Evolutionary conservation across 768 basidiomycete genomes (phyloP).

Genomic region (Porphyrellus cyaneotinctus): DNA sequence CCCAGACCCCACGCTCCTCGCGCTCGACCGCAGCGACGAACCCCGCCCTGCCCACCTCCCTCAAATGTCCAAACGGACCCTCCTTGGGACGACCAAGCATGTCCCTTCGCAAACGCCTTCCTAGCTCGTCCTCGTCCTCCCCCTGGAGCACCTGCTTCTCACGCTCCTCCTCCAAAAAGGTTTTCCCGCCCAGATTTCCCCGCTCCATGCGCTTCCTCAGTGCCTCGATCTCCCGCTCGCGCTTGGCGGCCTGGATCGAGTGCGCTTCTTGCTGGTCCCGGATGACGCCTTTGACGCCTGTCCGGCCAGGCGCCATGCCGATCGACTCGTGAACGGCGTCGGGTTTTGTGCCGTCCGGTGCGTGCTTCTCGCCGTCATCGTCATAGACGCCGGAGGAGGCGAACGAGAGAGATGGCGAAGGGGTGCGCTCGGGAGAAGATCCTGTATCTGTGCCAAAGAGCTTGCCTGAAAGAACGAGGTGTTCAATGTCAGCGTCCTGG

Average conservation of each 20-base stretch:
- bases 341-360: background rate
- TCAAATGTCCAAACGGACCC: conserved; percentile 69
- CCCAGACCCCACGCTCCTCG: conserved; percentile 67
- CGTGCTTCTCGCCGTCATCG: conserved; percentile 47
- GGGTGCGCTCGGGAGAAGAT: conserved; percentile 62
- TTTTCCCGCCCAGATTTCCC: conserved; percentile 60
- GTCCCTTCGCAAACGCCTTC: conserved; percentile 30
- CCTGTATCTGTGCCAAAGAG: conserved; percentile 56
- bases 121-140: conserved; percentile 25
- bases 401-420: conserved; percentile 42
- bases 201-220: conserved; percentile 59
- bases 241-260: conserved; percentile 48
- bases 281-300: conserved; percentile 87
- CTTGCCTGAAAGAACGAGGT: conserved; percentile 72
- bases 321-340: conserved; percentile 48
- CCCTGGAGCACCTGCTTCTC: conserved; percentile 42
- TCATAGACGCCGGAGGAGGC: conserved; percentile 30
- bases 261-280: conserved; percentile 73
- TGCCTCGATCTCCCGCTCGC: conserved; percentile 48
- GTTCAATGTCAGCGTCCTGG: conserved; percentile 54
- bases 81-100: conserved; percentile 46
- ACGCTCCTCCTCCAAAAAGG: conserved; percentile 73
- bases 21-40: conserved; percentile 73
- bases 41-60: conserved; percentile 73
- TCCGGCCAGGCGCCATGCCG: conserved; percentile 82